phyloP scores from a whole-genome alignment of 2,329 filamentous ascomycete genomes.

The Arthrobotrys iridis region DNA sequence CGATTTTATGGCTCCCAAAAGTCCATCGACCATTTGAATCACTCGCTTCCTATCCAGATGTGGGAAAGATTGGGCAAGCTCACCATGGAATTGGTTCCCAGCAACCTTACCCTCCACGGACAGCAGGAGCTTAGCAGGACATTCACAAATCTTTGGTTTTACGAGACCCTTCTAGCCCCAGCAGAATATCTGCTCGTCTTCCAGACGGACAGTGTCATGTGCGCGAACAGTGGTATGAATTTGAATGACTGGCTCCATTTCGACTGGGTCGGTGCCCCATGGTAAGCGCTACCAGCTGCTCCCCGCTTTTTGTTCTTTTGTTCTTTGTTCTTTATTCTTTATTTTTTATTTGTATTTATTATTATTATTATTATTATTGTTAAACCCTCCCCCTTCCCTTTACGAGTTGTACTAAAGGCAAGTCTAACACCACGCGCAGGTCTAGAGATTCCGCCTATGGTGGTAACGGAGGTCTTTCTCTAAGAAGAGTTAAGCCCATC shows the following conservation, averaged over 20 bases:
- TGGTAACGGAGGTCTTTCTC: constrained; percentile 67
- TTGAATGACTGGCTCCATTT: constrained; percentile 67
- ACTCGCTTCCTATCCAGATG: constrained; percentile 55
- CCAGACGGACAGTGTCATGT: constrained; percentile 69
- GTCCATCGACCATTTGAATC: constrained; percentile 52
- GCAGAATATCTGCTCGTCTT: constrained; percentile 64
- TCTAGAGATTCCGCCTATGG: constrained; percentile 62
- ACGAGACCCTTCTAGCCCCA: constrained; percentile 57
- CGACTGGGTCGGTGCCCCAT: constrained; percentile 68
- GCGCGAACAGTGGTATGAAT: constrained; percentile 66
- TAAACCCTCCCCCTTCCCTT: too few relatives aligned
- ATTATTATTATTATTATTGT: too few relatives aligned
- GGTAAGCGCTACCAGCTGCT: constrained; percentile 58
- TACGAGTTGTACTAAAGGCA: not conserved
- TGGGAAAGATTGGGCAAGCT: constrained; percentile 56
- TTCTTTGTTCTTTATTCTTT: too few relatives aligned
- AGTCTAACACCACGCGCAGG: constrained; percentile 10
- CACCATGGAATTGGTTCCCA: constrained; percentile 66
- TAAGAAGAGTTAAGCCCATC: constrained; percentile 68
- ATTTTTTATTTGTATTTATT: too few relatives aligned
- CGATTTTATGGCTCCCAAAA: constrained; percentile 57
- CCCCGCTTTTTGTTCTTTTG: not conserved
- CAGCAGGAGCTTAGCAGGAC: constrained; percentile 68
- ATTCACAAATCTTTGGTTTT: constrained; percentile 67
- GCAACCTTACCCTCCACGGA: constrained; percentile 66